Evolutionary conservation across 2,329 filamentous ascomycete species (phyloP).

Genomic region (Aplosporella prunicola): DNA sequence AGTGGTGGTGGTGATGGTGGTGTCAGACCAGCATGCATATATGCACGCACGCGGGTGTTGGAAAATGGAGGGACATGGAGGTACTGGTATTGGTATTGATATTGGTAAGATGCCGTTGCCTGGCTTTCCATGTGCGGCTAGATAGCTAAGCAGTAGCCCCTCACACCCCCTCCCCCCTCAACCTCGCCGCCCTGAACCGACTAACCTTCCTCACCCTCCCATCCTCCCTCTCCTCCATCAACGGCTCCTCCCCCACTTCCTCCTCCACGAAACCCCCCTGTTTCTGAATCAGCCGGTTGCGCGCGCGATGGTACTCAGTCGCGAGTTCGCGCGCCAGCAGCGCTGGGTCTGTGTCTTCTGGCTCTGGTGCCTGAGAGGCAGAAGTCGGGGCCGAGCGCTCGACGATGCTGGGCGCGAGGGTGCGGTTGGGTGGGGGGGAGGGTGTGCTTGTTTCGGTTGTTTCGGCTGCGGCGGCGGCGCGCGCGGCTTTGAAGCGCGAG

Average conservation of each 20-base stretch:
- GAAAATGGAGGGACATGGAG: no score
- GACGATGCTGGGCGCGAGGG: slow-evolving; percentile 50
- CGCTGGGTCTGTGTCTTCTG: slow-evolving; percentile 53
- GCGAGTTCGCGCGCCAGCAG: slow-evolving; percentile 69
- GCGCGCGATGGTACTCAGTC: slow-evolving; percentile 70
- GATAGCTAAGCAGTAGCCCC: no score
- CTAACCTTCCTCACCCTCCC: slow-evolving; percentile 53
- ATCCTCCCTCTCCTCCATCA: slow-evolving; percentile 57
- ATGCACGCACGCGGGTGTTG: no score
- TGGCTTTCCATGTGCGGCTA: no score
- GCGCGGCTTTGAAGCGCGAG: slow-evolving; percentile 33
- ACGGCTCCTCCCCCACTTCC: slow-evolving; percentile 53
- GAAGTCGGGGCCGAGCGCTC: slow-evolving; percentile 37
- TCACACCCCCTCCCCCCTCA: slow-evolving; percentile 32
- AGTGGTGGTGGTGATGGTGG: no score
- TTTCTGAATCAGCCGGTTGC: slow-evolving; percentile 72
- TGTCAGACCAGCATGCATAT: no score
- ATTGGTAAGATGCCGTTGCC: no score
- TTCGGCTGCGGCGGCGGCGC: slow-evolving; percentile 12
- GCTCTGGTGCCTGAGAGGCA: slow-evolving; percentile 23
- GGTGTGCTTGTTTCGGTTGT: slow-evolving; percentile 27
- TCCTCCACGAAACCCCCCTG: slow-evolving; percentile 75
- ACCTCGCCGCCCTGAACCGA: slow-evolving; percentile 62
- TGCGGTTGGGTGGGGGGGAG: slow-evolving; percentile 34
- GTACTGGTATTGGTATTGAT: no score